phyloP scores from a whole-genome alignment of 768 basidiomycete species.

The Mycena chlorophos region DNA sequence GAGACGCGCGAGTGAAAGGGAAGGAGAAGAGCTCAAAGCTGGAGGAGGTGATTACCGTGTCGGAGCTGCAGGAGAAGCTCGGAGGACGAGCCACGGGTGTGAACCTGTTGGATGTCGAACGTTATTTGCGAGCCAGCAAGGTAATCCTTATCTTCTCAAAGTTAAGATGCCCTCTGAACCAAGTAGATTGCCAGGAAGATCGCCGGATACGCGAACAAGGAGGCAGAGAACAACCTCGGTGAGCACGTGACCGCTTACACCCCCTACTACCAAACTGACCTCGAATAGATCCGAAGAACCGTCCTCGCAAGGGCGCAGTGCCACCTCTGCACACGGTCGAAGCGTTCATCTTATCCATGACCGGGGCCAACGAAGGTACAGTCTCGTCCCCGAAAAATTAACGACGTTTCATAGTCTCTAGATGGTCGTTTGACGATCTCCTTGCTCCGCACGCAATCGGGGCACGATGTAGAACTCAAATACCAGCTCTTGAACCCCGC shows the following conservation, averaged over 20 bases:
- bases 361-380: conserved; percentile 72
- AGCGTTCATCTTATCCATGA: conserved; percentile 74
- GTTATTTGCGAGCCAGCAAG: conserved; percentile 83
- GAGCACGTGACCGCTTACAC: conserved; percentile 2
- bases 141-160: conserved; percentile 36
- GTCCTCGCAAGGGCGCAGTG: conserved; percentile 43
- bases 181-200: conserved; percentile 72
- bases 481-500: conserved; percentile 94
- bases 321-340: conserved; percentile 83
- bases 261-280: neutral
- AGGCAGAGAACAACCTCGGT: conserved; percentile 47
- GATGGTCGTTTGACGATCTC: conserved; percentile 78
- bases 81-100: conserved; percentile 72
- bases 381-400: neutral
- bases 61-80: conserved; percentile 61
- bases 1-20: conserved; percentile 30
- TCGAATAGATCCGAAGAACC: conserved; percentile 22
- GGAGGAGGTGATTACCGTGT: conserved; percentile 67
- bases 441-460: conserved; percentile 35
- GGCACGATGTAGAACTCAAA: conserved; percentile 64
- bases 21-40: conserved; percentile 16
- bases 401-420: conserved; percentile 28
- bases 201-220: conserved; percentile 76
- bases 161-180: neutral
- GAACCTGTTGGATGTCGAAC: conserved; percentile 81